Conservation (phyloP, 73 alveolate genomes). For the Stentor roeselii region DNA sequence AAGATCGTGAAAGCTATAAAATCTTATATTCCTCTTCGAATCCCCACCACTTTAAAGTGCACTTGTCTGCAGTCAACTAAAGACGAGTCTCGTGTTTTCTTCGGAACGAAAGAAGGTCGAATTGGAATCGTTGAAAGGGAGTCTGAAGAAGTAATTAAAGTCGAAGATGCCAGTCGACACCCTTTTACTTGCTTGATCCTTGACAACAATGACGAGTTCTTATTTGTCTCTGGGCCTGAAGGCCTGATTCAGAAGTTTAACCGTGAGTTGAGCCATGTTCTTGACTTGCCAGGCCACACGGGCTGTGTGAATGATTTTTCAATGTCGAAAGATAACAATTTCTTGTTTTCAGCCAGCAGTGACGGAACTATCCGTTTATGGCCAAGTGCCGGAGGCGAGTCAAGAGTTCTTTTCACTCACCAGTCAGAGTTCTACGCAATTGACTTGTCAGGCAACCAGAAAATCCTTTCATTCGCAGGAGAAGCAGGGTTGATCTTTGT, state of each 20-base stretch:
- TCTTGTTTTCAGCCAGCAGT: not conserved
- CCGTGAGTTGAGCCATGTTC: not conserved
- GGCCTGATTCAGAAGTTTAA: not conserved
- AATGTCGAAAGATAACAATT: not conserved
- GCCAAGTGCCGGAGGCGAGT: not conserved
- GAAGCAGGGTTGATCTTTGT: not conserved
- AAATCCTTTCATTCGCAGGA: not conserved
- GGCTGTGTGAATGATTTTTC: not conserved
- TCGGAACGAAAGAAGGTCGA: not conserved
- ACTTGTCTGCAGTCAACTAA: not conserved
- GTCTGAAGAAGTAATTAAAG: not conserved
- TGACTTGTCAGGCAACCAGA: not conserved
- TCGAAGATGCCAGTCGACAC: not conserved
- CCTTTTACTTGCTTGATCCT: not conserved
- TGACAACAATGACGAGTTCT: not conserved
- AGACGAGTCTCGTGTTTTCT: not conserved
- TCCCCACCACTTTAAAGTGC: not conserved
- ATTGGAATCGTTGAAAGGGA: not conserved
- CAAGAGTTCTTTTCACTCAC: not conserved
- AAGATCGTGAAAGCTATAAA: not conserved
- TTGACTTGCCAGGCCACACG: not conserved
- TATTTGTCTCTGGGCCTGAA: not conserved
- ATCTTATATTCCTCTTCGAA: not conserved
- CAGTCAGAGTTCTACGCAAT: not conserved
- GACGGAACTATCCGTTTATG: not conserved